Conservation (phyloP, 371 early-diverging fungal genomes). For the Saksenaea oblongispora region DNA sequence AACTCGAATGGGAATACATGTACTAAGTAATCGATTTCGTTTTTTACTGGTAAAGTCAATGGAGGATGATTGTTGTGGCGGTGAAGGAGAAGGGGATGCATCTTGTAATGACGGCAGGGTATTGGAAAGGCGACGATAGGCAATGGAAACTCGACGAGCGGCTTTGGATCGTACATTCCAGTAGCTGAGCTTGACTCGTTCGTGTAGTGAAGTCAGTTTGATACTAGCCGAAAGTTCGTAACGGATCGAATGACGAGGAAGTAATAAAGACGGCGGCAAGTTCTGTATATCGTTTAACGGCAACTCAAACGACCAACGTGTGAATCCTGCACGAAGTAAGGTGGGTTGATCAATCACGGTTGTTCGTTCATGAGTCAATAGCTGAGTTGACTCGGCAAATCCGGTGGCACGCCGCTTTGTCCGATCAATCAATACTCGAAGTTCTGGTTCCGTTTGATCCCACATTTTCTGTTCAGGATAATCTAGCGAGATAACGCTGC, state of each 20-base stretch:
- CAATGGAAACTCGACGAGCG: not conserved
- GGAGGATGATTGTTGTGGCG: not conserved
- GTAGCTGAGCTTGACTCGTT: conserved; percentile 27
- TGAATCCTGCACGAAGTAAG: conserved; percentile 17
- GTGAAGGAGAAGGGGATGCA: not conserved
- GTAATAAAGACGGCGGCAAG: conserved; percentile 25
- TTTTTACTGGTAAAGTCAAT: not conserved
- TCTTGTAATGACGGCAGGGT: not conserved
- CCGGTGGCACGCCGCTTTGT: conserved; percentile 14
- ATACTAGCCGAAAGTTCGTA: conserved; percentile 28
- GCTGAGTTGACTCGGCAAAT: conserved; percentile 6
- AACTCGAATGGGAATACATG: conserved; percentile 17
- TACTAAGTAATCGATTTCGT: conserved; percentile 4
- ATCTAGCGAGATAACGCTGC: conserved; percentile 22
- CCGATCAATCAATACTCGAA: conserved; percentile 11
- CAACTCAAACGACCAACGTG: conserved; percentile 28
- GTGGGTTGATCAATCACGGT: conserved; percentile 11
- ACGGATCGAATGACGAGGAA: conserved; percentile 29
- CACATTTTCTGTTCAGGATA: not conserved
- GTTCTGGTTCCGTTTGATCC: conserved; percentile 11
- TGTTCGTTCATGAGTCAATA: not conserved
- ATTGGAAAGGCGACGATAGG: not conserved
- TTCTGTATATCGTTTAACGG: conserved; percentile 16
- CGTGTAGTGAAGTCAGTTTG: conserved; percentile 23
- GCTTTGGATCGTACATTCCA: conserved; percentile 19